These are phyloP conservation scores for Coffea eugenioides DNA, from an alignment of 257 asterid species.

Conservation along the genomic window DNA sequence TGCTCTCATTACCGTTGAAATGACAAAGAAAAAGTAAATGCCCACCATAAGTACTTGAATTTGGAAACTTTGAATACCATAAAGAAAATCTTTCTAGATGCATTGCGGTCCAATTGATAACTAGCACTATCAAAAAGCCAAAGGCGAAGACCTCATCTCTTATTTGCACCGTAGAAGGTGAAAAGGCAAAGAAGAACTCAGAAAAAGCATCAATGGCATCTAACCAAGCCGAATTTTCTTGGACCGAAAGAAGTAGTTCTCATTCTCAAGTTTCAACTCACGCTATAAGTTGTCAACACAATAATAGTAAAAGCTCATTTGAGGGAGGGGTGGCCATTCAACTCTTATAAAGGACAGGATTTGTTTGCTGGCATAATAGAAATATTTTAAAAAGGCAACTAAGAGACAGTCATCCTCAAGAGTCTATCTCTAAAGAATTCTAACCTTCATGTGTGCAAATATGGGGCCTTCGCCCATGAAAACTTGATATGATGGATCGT, in stretches of 20 bases:
- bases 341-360: constrained; percentile 41
- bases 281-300: constrained; percentile 36
- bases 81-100: constrained; percentile 16
- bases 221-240: constrained; percentile 5
- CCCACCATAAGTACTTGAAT: background rate
- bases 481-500: constrained; percentile 1
- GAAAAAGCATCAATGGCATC: background rate
- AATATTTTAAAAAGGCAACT: background rate
- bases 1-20: background rate
- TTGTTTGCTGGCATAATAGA: background rate
- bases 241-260: constrained; percentile 23
- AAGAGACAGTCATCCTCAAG: constrained; percentile 1
- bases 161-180: constrained; percentile 54
- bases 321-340: constrained; percentile 46
- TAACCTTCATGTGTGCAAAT: background rate
- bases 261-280: background rate
- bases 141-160: constrained; percentile 29
- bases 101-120: constrained; percentile 30
- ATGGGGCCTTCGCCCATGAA: background rate
- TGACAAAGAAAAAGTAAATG: background rate
- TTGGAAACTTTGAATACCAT: constrained; percentile 2
- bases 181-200: constrained; percentile 17
- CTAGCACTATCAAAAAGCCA: constrained; percentile 42
- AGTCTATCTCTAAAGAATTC: background rate
- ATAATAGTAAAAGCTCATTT: background rate